Evolutionary conservation across 164 flowering plant genomes (phyloP).

Genomic region (Tetrastigma voinierianum): DNA sequence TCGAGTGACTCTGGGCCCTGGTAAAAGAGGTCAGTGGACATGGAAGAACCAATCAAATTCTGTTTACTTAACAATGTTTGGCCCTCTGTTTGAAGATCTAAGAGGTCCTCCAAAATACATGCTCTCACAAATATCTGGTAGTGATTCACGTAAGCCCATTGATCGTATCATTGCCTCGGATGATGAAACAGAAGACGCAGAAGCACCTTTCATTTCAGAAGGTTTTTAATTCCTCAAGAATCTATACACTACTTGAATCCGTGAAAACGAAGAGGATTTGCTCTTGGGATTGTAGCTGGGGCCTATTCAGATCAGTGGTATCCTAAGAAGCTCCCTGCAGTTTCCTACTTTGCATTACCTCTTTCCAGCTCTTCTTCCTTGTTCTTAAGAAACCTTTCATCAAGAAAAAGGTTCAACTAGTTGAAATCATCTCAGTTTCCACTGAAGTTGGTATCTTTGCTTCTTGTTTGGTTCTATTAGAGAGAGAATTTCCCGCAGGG

Average conservation of each 20-base stretch:
- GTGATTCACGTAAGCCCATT: conserved; percentile 28
- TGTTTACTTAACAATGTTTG: conserved; percentile 41
- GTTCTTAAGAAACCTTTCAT: conserved; percentile 94
- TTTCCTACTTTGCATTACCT: conserved; percentile 53
- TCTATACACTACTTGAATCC: conserved; percentile 70
- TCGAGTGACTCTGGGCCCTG: conserved; percentile 89
- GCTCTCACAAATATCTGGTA: conserved; percentile 75
- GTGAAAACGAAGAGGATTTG: conserved; percentile 56
- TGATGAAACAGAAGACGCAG: conserved; percentile 98
- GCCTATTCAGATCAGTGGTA: conserved; percentile 36
- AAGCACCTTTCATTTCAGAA: conserved; percentile 91
- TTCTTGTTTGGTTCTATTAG: conserved; percentile 44
- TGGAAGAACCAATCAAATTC: conserved; percentile 72
- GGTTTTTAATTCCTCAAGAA: conserved; percentile 75
- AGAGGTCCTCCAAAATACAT: conserved; percentile 97
- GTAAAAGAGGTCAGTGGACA: conserved; percentile 96
- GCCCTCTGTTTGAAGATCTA: conserved; percentile 87
- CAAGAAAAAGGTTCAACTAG: conserved; percentile 83
- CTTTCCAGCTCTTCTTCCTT: conserved; percentile 87
- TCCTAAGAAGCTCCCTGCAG: conserved; percentile 54
- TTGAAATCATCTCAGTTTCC: conserved; percentile 71
- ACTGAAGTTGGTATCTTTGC: conserved; percentile 64
- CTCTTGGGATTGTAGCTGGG: conserved; percentile 70
- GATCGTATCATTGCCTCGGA: conserved; percentile 83
- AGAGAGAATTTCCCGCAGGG: conserved; percentile 33